Evolutionary conservation across 768 basidiomycete genomes (phyloP), one percentile per base, ranked within the genome.

Genomic region (Mycena galopus): DNA sequence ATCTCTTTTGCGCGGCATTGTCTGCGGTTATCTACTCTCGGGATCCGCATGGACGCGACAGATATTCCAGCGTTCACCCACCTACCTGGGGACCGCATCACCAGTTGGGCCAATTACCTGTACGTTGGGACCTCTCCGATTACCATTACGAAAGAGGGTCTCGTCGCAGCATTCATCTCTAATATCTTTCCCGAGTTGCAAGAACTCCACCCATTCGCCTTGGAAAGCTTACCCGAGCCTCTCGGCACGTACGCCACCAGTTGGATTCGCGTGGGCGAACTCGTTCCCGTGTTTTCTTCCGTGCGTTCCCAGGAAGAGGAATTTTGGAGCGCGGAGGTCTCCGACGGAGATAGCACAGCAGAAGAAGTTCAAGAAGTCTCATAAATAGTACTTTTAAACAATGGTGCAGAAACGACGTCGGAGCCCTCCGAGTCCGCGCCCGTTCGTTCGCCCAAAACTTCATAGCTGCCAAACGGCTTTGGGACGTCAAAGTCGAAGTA

Each of bases 131-230:
- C 65, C 11, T 72, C 66, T 32, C 61, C 21, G 14, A 64, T 72
- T 9, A 19, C 25, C 16, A 6, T 29, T 1, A 9, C 2, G 8
- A 32, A 29, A 27, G 30, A 33, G 27, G 29, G 42, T 12, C n/a
- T 3, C 11, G 60, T 64, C 5, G 71, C 71, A 8, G 71, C 71
- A 2, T 72, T 67, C 61, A 21, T 72, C 5, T 72, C 71, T 16
- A 72, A 72, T 58, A 12, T 72, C 10, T 72, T 72, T 17, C 42
- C 60, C 16, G 27, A 25, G 2, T 21, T 72, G 27, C 32, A 67
- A 39, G 58, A 37, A 50, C 27, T 67, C 1, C 67, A 19, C 23
- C 2, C 25, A 12, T 39, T 39, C 12, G n/a, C 1, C 7, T 37
- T 16, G 44, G 44, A 47, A 21, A 47, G 21, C 11, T 47, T 47